Evolutionary conservation across 1,139 yeast species (phyloP).

Genomic region (Diutina scorzettiae): DNA sequence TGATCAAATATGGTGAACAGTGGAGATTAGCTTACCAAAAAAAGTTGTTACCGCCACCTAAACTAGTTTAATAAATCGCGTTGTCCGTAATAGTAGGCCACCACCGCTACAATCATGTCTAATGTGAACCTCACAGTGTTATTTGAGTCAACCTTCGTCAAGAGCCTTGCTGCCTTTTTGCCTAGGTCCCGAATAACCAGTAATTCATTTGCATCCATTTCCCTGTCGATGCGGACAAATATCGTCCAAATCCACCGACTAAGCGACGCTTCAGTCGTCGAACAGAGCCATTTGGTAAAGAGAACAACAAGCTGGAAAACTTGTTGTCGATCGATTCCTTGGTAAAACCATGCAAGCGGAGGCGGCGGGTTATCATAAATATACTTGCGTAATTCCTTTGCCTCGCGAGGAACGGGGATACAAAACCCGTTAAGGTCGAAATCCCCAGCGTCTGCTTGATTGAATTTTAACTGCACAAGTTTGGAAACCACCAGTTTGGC

Average conservation of each 20-base stretch:
- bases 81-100: conserved; percentile 2
- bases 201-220: conserved; percentile 3
- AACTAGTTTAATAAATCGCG: neutral
- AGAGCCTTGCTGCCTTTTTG: neutral
- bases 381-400: neutral
- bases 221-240: conserved; percentile 3
- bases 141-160: neutral
- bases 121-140: neutral
- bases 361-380: conserved; percentile 2
- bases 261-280: neutral
- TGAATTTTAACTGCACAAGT: neutral
- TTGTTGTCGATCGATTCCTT: neutral
- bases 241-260: conserved; percentile 5
- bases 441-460: neutral
- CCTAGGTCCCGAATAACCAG: neutral
- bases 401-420: neutral
- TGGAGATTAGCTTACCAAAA: neutral
- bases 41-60: neutral
- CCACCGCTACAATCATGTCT: neutral
- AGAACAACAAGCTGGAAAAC: neutral
- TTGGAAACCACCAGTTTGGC: neutral
- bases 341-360: conserved; percentile 1
- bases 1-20: neutral
- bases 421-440: neutral
- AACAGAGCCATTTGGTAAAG: conserved; percentile 1